These are phyloP conservation scores for Coleophoma eucalyptorum DNA, from an alignment of 2,329 filamentous ascomycete genomes.

Conservation along the genomic window DNA sequence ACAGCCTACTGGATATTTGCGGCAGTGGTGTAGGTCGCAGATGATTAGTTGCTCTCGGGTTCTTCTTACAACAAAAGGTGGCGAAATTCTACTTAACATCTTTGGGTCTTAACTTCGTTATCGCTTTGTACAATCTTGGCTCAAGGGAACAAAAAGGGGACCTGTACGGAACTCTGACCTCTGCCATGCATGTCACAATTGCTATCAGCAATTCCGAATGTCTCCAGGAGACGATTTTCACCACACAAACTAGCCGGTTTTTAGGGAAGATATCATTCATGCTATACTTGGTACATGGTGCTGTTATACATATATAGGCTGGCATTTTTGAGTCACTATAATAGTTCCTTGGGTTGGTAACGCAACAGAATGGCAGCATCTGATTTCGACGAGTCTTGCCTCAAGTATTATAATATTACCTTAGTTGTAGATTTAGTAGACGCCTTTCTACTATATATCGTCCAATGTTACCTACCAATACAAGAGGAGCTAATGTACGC, in stretches of 20 bases:
- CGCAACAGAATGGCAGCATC: not conserved
- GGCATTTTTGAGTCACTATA: not conserved
- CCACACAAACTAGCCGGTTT: conserved; percentile 52
- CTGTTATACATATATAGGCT: not conserved
- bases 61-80: not conserved
- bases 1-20: not conserved
- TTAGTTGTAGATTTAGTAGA: no score
- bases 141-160: not conserved
- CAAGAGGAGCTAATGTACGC: no score
- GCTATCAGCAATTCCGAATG: conserved; percentile 27
- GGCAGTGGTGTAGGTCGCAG: not conserved
- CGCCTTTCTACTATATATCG: no score
- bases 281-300: conserved; percentile 58
- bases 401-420: not conserved
- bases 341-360: not conserved
- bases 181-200: conserved; percentile 7
- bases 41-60: not conserved
- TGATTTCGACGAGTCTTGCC: not conserved
- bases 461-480: no score
- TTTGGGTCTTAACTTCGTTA: not conserved
- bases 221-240: conserved; percentile 54
- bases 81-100: not conserved
- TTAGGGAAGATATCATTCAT: conserved; percentile 57
- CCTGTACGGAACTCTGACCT: not conserved
- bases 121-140: not conserved